phyloP scores from a whole-genome alignment of 768 basidiomycete genomes.

The Leccinum imitatum region DNA sequence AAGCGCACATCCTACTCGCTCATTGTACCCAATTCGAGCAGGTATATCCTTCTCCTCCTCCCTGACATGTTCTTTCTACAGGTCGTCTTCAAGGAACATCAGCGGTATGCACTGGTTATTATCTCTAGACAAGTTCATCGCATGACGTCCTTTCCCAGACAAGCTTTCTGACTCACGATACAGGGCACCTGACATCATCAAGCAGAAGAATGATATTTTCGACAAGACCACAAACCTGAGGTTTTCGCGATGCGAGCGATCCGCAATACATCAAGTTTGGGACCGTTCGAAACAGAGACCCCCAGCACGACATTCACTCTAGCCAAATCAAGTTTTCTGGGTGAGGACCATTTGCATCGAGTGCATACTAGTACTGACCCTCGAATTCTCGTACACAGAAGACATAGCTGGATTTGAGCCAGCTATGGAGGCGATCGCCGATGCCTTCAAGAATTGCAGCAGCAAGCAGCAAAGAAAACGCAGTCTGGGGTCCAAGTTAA shows the following conservation, averaged over 20 bases:
- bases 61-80: conserved; percentile 22
- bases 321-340: conserved; percentile 39
- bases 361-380: not conserved
- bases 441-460: conserved; percentile 33
- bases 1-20: too few species aligned
- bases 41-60: not conserved
- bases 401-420: conserved; percentile 38
- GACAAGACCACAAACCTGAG: conserved; percentile 38
- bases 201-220: conserved; percentile 34
- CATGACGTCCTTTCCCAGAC: conserved; percentile 14
- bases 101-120: conserved; percentile 16
- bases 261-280: conserved; percentile 43
- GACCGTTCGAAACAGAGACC: conserved; percentile 35
- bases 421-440: conserved; percentile 37
- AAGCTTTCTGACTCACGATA: conserved; percentile 31
- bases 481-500: conserved; percentile 14
- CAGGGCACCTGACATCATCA: conserved; percentile 29
- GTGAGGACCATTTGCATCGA: conserved; percentile 19
- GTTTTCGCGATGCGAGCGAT: conserved; percentile 35
- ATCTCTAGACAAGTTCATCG: not conserved
- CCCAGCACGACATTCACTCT: conserved; percentile 31
- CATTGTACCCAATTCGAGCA: too few species aligned
- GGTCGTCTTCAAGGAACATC: conserved; percentile 41
- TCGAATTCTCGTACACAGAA: conserved; percentile 18
- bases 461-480: conserved; percentile 13